Base-by-base conservation (phyloP, 352 stramenopile species). In the Thalassiosira mediterranea region DNA sequence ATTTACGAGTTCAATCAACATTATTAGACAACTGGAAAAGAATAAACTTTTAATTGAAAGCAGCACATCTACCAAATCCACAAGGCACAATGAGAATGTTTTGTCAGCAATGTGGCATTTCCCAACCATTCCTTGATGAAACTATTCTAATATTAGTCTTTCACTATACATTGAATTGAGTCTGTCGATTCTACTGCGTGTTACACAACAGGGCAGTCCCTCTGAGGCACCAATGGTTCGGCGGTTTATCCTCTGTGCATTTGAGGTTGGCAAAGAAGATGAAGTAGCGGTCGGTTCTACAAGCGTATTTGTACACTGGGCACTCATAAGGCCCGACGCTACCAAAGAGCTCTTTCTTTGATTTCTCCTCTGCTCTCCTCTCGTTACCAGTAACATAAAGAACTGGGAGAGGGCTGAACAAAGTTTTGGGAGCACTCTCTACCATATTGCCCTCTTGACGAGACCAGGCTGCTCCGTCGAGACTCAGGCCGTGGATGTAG, bases 221-320 rank as follows among this genome's bases (percentile, higher is more conserved):
- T 8, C 96, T 90, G 29, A 99, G 77, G 0, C 92, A 93, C 96
- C 96, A 99, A 79, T 98, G 96, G 29, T 94, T 92, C 13, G 95
- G 94, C 63, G 87, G 81, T 61, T 94, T 94, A 29, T 92, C 86
- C 49, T 58, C 57, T 0, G 86, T 74, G 52, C 86, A 90, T 46
- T 88, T 90, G 48, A 98, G 87, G 17, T 96, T 96, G 47, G 98
- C 95, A 86, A 96, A 97, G 61, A 98, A 98, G 69, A 99, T 95
- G 67, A 98, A 97, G 83, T 98, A 98, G 15, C 94, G 91, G 68
- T 98, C 96, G 34, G 94, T 98, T 21, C 96, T 91, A 21, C 68
- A 94, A 15, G 93, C 89, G 83, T 99, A 99, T 90, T 98, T 98
- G 93, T 99, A 99, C 62, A 96, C 95, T 29, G 97, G 95, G 76